Base-by-base conservation (phyloP, 768 basidiomycete species). In the Lentinula aciculospora region DNA sequence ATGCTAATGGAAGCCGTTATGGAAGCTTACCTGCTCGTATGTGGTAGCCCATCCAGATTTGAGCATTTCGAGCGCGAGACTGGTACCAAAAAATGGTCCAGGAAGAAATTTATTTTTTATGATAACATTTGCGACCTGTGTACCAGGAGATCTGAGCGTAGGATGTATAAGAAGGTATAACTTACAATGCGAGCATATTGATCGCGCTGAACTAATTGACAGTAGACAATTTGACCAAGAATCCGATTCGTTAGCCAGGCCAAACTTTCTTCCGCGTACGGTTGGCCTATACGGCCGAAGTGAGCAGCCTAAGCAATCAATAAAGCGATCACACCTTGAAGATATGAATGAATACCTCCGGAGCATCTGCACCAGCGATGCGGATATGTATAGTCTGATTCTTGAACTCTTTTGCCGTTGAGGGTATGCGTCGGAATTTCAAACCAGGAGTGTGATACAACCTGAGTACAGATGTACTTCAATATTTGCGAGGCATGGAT, bases 341-440 rank as follows among this genome's bases (percentile, higher is more conserved):
- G 13, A 29, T 23, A 17, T 23, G 15, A 12, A 28, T 29, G 55
- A 53, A 29, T 63, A 89, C 92, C 77, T 98, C 95, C 0, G 95
- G 95, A 1, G 95, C 95, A 67, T 98, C 95, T 4, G 94, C 84
- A 0, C 92, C 95, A 13, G 91, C 91, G 28, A 98, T 82, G 13
- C 95, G 84, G 28, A 98, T 84, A 65, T 91, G 88, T 17, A 98
- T 76, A 1, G 95, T 97, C 63, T 92, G 74, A 60, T 86, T 82
- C 66, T 83, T 89, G 47, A 95, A 75, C 0, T 83, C 93, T 81
- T 83, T 87, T 19, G 69, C 63, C 27, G 69, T 66, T 3, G 74
- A 67, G 0, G 94, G 92, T 36, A 94, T 73, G 13, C 69, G 66
- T 57, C 89, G 79, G 50, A 91, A 76, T 62, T 85, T 89, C 60